phyloP scores from a whole-genome alignment of 768 basidiomycete genomes.

The Lentinula edodes region DNA sequence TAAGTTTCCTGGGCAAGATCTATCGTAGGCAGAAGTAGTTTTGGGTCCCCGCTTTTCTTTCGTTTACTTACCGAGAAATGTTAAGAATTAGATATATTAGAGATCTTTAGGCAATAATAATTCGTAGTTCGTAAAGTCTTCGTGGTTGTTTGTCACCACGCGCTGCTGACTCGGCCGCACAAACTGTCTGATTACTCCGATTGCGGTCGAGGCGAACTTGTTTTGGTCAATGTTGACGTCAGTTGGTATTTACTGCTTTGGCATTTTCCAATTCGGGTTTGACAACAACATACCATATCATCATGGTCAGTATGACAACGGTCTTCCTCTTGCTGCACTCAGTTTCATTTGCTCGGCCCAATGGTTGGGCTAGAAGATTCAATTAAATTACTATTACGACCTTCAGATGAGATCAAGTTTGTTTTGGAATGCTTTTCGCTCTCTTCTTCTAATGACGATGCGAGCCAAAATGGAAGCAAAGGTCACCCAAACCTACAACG shows the following conservation, averaged over 20 bases:
- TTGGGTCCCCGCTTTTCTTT: not conserved
- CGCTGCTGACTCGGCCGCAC: too few species aligned
- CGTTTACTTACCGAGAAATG: not conserved
- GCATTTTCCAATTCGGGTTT: not conserved
- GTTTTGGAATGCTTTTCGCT: slow-evolving; percentile 30
- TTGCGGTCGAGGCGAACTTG: too few species aligned
- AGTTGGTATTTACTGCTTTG: slow-evolving; percentile 1
- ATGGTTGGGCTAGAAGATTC: slow-evolving; percentile 10
- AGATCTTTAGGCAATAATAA: too few species aligned
- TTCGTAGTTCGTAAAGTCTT: too few species aligned
- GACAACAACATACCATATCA: not conserved
- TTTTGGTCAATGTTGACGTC: too few species aligned
- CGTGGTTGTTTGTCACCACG: too few species aligned
- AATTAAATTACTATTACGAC: slow-evolving; percentile 23
- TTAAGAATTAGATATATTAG: not conserved
- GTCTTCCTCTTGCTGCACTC: not conserved
- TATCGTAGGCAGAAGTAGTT: slow-evolving; percentile 53
- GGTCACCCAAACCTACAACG: slow-evolving; percentile 3
- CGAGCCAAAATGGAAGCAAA: not conserved
- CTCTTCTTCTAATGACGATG: not conserved
- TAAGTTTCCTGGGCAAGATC: slow-evolving; percentile 85
- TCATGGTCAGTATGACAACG: not conserved
- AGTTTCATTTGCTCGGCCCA: not conserved
- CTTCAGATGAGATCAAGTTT: slow-evolving; percentile 42
- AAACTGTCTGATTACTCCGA: too few species aligned